Evolutionary conservation across 257 asterid genomes (phyloP).

Genomic region (Penstemon eatonii): DNA sequence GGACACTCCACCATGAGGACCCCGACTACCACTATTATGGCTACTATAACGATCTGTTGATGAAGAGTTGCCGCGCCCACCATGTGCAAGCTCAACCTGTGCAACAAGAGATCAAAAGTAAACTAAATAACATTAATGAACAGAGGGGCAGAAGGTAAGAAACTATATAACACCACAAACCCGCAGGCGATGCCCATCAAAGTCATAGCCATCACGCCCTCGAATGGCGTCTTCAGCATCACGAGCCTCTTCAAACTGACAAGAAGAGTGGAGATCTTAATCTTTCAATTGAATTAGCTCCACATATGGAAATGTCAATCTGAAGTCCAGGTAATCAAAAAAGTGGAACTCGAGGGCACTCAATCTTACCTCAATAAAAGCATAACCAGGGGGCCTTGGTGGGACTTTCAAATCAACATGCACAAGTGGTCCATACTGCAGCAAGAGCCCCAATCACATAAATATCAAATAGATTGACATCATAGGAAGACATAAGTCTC

Average conservation of each 20-base stretch:
- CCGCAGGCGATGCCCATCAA: constrained; percentile 94
- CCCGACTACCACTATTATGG: constrained; percentile 49
- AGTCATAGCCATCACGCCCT: constrained; percentile 99
- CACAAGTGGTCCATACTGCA: constrained; percentile 89
- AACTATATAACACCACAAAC: constrained; percentile 40
- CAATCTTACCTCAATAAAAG: constrained; percentile 83
- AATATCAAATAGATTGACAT: constrained; percentile 11
- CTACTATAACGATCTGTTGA: constrained; percentile 67
- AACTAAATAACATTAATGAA: constrained; percentile 5
- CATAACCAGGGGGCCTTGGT: constrained; percentile 99
- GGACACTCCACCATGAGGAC: constrained; percentile 93
- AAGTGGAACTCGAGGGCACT: neutral
- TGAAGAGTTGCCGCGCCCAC: constrained; percentile 90
- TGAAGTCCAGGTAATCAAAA: constrained; percentile 6
- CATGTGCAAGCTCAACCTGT: constrained; percentile 98
- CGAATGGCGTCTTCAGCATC: constrained; percentile 99
- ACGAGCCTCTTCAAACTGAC: constrained; percentile 91
- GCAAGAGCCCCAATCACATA: constrained; percentile 19
- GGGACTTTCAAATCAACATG: constrained; percentile 94
- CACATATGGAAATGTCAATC: too few relatives aligned
- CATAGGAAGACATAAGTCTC: too few relatives aligned
- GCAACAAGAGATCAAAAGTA: constrained; percentile 15
- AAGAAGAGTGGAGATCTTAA: constrained; percentile 2
- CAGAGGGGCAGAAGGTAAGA: neutral
- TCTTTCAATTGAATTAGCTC: too few relatives aligned